Conservation (phyloP, 1,139 yeast genomes). For the Candida dubliniensis region DNA sequence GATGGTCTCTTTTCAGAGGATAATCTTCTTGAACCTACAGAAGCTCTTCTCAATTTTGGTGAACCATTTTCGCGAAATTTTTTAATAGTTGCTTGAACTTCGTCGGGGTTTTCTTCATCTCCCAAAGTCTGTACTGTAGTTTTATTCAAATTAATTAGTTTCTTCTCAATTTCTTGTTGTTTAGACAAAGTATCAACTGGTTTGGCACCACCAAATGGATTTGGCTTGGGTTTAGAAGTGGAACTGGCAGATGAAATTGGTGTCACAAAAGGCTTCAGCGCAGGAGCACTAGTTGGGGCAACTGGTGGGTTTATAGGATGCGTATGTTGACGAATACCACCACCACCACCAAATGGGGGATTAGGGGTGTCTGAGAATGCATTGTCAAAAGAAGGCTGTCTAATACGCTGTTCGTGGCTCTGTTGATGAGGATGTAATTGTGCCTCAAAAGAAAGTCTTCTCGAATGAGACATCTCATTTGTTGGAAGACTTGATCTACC, state of each 20-base stretch:
- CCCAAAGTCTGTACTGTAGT: constrained; percentile 59
- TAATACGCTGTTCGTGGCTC: constrained; percentile 3
- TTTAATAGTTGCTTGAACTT: constrained; percentile 18
- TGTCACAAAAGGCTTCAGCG: background rate
- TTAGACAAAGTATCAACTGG: constrained; percentile 46
- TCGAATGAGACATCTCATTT: constrained; percentile 7
- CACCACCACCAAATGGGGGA: background rate
- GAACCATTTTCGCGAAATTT: constrained; percentile 17
- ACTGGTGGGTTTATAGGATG: background rate
- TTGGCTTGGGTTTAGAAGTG: constrained; percentile 29
- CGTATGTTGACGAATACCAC: background rate
- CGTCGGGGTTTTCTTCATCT: constrained; percentile 19
- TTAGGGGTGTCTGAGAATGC: background rate
- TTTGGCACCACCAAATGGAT: constrained; percentile 49
- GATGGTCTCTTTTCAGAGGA: constrained; percentile 20
- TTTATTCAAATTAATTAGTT: constrained; percentile 51
- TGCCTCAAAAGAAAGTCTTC: constrained; percentile 12
- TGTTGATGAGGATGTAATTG: constrained; percentile 9
- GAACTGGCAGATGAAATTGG: constrained; percentile 10
- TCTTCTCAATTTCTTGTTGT: constrained; percentile 43
- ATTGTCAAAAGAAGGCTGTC: constrained; percentile 1
- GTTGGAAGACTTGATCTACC: constrained; percentile 9
- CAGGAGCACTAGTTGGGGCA: background rate
- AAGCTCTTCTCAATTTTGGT: constrained; percentile 17
- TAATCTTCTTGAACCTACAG: constrained; percentile 11